phyloP scores from a whole-genome alignment of 768 basidiomycete species.

The Clavulina sp. region DNA sequence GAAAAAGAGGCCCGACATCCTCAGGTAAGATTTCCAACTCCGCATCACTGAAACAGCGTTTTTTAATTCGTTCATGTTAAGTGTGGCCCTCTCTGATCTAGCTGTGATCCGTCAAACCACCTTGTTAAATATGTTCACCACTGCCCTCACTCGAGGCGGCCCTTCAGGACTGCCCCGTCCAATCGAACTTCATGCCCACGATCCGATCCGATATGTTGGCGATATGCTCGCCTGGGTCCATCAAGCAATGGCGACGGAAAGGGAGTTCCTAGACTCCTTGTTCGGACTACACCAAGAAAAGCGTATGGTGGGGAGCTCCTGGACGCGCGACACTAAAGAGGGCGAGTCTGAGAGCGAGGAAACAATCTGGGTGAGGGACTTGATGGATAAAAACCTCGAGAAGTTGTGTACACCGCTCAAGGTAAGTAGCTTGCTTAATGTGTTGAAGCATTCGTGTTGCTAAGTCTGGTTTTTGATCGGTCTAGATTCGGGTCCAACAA shows the following conservation, averaged over 20 bases:
- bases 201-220: constrained; percentile 88
- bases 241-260: constrained; percentile 86
- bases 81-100: constrained; percentile 59
- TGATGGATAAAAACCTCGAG: constrained; percentile 67
- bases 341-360: constrained; percentile 28
- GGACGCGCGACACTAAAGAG: constrained; percentile 35
- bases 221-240: constrained; percentile 99
- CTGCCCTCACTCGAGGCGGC: constrained; percentile 76
- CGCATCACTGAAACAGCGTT: constrained; percentile 13
- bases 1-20: constrained; percentile 57
- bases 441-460: not conserved
- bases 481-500: constrained; percentile 74
- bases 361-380: constrained; percentile 40
- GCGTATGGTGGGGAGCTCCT: constrained; percentile 61
- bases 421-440: constrained; percentile 25
- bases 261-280: constrained; percentile 78
- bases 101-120: constrained; percentile 69
- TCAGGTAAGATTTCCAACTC: constrained; percentile 33
- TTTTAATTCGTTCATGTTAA: constrained; percentile 15
- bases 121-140: constrained; percentile 64
- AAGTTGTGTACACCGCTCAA: constrained; percentile 80
- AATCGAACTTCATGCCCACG: constrained; percentile 95
- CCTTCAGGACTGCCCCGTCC: constrained; percentile 74
- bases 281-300: constrained; percentile 49
- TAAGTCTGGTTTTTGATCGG: constrained; percentile 2